Base-by-base conservation (phyloP, 345 rosid species). In the Lepidium didymum region DNA sequence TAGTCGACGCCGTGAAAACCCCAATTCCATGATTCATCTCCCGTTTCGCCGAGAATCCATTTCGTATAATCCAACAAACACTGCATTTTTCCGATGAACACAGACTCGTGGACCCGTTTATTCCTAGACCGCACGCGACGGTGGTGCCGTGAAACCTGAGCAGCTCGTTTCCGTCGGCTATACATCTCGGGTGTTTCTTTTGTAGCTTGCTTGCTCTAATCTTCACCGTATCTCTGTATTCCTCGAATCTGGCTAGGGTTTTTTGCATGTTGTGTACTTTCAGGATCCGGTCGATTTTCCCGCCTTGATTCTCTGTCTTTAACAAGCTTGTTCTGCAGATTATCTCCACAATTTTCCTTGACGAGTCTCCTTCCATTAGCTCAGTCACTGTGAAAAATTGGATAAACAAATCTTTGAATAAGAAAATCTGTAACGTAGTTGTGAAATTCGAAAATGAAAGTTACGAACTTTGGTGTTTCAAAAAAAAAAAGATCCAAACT, bases 231-330 rank as follows among this genome's bases (percentile, higher is more conserved):
- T 93, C 97, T 70, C 97, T 83, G 55, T 90, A 85, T 75, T 90
- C 98, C 74, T 93, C 98, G 34, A 93, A 93, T 54, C 92, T 82
- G 7, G 96, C 96, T 18, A 93, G 81, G 6, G 97, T 90, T 35
- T 80, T 90, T 52, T 93, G 98, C 94, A 93, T 84, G 74, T 87
- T 93, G 72, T 93, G 98, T 15, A 93, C 97, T 77, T 93, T 93
- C 71, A 93, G 62, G 31, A 93, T 95, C 69, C 96, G 77, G 46
- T 93, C 97, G 47, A 90, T 87, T 75, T 94, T 77, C 54, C 87
- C 86, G 23, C 86, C 79, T 60, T 85, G 87, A 61, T 78, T 86
- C 80, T 88, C 97, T 5, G 91, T 77, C 71, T 87, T 88, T 44
- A 83, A 74, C 91, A 87, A 84, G 69, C 94, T 91, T 43, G 97